phyloP scores from a whole-genome alignment of 169 alveolate genomes.

The Plasmodium berghei region DNA sequence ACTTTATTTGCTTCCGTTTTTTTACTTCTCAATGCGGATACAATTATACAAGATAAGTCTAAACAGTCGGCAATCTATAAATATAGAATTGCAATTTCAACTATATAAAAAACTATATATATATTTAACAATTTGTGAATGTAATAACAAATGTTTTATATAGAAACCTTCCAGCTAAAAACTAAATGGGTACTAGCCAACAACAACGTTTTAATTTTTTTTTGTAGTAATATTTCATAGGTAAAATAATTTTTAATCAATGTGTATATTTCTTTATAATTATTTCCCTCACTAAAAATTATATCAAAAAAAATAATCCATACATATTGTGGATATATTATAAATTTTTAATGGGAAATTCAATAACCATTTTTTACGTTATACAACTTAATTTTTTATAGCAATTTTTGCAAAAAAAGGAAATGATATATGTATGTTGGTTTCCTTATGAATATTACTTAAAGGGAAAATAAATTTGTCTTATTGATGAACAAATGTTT shows the following conservation, averaged over 20 bases:
- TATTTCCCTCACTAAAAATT: slow-evolving; percentile 56
- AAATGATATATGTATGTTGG: not conserved
- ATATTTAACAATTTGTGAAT: not conserved
- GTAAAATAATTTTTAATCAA: slow-evolving; percentile 42
- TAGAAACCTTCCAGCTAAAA: slow-evolving; percentile 3
- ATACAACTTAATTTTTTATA: too few relatives aligned
- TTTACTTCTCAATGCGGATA: slow-evolving; percentile 57
- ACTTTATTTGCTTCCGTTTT: not conserved
- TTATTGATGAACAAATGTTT: slow-evolving; percentile 65
- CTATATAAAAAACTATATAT: not conserved
- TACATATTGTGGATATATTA: not conserved
- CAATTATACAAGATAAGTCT: slow-evolving; percentile 48
- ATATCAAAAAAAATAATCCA: not conserved
- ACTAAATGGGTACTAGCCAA: slow-evolving; percentile 10
- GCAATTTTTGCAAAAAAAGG: too few relatives aligned
- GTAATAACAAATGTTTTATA: not conserved
- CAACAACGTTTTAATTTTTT: slow-evolving; percentile 29
- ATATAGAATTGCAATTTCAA: not conserved
- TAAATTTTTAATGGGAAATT: too few relatives aligned
- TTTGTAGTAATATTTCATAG: slow-evolving; percentile 51
- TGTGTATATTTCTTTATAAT: slow-evolving; percentile 62
- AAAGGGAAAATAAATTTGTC: slow-evolving; percentile 65
- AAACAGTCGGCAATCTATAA: slow-evolving; percentile 60
- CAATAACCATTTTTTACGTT: too few relatives aligned
- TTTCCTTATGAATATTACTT: slow-evolving; percentile 26